Evolutionary conservation across 495 filamentous ascomycete species (phyloP), one percentile per base, ranked within the genome.

Genomic region (Glarea lozoyensis): DNA sequence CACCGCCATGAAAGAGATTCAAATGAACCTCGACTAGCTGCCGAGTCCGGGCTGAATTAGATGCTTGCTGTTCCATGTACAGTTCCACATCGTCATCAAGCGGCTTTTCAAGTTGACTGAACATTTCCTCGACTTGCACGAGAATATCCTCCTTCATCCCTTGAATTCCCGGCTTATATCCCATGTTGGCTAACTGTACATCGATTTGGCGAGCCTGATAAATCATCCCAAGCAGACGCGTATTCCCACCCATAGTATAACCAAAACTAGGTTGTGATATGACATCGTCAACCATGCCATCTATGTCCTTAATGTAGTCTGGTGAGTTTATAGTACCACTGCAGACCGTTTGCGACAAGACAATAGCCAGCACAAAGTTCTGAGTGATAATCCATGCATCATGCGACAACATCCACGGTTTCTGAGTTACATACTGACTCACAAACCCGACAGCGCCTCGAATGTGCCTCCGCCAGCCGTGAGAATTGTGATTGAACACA

Each of bases 1-100:
- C 48, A 41, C 46, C 50, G 25, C 34, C 44, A 24, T 45, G 49
- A 32, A 54, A 54, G 9, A 45, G 45, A 21, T 43, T 37, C 36
- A 40, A 31, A 30, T 54, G 50, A 27, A 29, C 7, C 25, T 29
- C n/a, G n/a, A 29, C 25, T n/a, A 29, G 25, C 25, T 29, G 25
- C 25, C 25, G 25, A 29, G 25, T 29, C 25, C 25, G 25, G 25
- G 25, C 7, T 7, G 7, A 7, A n/a, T 29, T 29, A n/a, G 25
- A n/a, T n/a, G 7, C 25, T 7, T 29, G 25, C n/a, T 29, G 25
- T 29, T 29, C 25, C 25, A 29, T 29, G 25, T 29, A 29, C 25
- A 29, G 7, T 29, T 29, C 25, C 25, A 29, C 25, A 7, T 29
- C 25, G 25, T 29, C 25, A 29, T 29, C 25, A 29, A 29, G n/a